phyloP scores from a whole-genome alignment of 2,329 filamentous ascomycete species.

The Aaosphaeria arxii region DNA sequence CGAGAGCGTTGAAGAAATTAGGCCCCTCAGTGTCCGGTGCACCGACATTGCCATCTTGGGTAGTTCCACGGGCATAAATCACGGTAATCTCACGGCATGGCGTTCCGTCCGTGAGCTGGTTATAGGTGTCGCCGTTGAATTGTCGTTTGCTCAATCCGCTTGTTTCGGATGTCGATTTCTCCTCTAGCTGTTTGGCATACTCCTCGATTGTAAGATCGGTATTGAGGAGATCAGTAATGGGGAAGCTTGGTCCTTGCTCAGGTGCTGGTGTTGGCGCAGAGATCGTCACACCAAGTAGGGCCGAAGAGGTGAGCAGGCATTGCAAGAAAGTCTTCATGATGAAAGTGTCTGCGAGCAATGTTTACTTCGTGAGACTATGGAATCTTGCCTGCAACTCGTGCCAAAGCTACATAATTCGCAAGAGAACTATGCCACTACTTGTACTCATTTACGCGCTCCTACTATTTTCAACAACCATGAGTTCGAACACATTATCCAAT shows the following conservation, averaged over 20 bases:
- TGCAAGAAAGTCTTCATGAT: too few species aligned
- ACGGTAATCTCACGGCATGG: constrained; percentile 48
- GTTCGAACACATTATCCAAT: too few species aligned
- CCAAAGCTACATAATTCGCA: too few species aligned
- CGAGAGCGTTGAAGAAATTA: constrained; percentile 48
- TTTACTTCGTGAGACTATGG: too few species aligned
- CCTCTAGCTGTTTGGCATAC: constrained; percentile 20
- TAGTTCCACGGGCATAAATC: constrained; percentile 56
- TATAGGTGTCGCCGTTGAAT: constrained; percentile 22
- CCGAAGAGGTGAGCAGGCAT: too few species aligned
- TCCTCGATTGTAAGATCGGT: constrained; percentile 20
- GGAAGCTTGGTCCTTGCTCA: constrained; percentile 17
- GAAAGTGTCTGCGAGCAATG: too few species aligned
- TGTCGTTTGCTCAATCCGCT: constrained; percentile 11
- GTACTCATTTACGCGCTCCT: too few species aligned
- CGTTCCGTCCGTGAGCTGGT: constrained; percentile 29
- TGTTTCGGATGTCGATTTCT: too few species aligned
- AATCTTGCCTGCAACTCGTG: too few species aligned
- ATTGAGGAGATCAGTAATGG: constrained; percentile 22
- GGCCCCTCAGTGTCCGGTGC: constrained; percentile 43
- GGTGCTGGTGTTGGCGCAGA: constrained; percentile 14
- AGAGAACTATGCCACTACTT: too few species aligned
- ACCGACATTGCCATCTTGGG: constrained; percentile 52
- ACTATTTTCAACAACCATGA: too few species aligned
- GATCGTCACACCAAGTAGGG: neutral